Base-by-base conservation (phyloP, 2,329 filamentous ascomycete genomes). In the Drechslerella dactyloides region DNA sequence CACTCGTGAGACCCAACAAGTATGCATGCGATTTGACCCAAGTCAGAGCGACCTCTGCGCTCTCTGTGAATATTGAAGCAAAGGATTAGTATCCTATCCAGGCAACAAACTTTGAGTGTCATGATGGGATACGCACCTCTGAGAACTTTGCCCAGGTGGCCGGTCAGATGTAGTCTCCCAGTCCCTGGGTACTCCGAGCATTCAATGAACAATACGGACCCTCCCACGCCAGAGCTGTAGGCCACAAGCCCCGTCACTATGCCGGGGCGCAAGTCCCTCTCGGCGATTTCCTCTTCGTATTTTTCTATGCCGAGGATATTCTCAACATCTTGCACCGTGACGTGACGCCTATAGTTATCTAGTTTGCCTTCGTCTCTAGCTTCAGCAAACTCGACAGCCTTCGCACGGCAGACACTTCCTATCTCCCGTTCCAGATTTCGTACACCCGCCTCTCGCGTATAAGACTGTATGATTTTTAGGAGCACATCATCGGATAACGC, bases 21-120 rank as follows among this genome's bases (percentile, higher is more conserved):
- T 89, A 97, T 1, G 93, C 93, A 79, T 99, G 93, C 2, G 91
- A 90, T 80, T 97, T 97, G 57, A 99, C 94, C 94, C 94, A 99
- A 15, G 89, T 93, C 35, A 97, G 84, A 10, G 94, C 94, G 19
- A 99, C 94, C 80, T 97, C 93, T 46, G 97, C 94, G 74, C 89
- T 93, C 81, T 99, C 94, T 77, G 72, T 59, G 50, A 44, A 60
- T 30, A 33, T 35, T 60, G 24, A 58, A 30, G 13, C 37, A 17
- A 6, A 33, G 35, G 27, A 53, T 69, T 42, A 64, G 30, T 23
- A 35, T 37, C 23, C 19, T 46, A 23, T 50, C 5, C 35, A 42
- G 24, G 19, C n/a, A 33, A n/a, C 5, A 6, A 27, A 33, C 13
- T 4, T 13, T 35, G 5, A 21, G 11, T n/a, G n/a, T 10, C 33